Evolutionary conservation across 1,139 yeast genomes (phyloP), one percentile per base, ranked within the genome.

Genomic region (Blastobotrys serpentis): DNA sequence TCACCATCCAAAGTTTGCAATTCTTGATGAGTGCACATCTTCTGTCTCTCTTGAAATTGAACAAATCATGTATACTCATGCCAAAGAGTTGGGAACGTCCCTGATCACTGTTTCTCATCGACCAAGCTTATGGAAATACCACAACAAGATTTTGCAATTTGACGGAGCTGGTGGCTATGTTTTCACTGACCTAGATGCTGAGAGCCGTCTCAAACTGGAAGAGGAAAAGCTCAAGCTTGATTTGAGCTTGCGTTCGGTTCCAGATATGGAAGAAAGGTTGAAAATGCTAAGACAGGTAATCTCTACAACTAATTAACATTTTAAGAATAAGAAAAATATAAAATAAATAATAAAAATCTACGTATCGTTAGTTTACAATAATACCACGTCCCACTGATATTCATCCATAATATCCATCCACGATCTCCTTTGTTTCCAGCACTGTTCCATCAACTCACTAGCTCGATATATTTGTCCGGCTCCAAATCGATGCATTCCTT

Each of bases 11-110:
- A 84, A 82, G 67, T 90, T 88, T 73, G 97, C 97, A 0, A 96
- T 90, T 23, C 73, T 90, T 56, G 98, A 90, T 69, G 97, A 90
- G 69, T 90, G 97, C 68, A 90, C 98, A 0, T 87, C 96, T 4
- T 92, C 96, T 1, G 95, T 89, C 1, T 83, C 96, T 0, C 86
- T 95, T 17, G 88, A 85, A 54, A 84, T 89, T 81, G 98, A 90
- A 65, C 88, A 85, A 53, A 82, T 83, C 58, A 88, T 92, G 88
- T 90, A 90, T 64, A 70, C 81, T 46, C 87, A 86, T 63, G 96
- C 97, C 0, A 87, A 85, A 62, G 73, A 76, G 23, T 73, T 87
- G 55, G 89, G 89, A 0, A 88, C 89, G 50, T 86, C 97, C 0
- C 76, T 90, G 32, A 72, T 90, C 44, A 87, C 96, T 0, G 98